Base-by-base conservation (phyloP, 2,329 filamentous ascomycete species). In the Emmonsia crescens region DNA sequence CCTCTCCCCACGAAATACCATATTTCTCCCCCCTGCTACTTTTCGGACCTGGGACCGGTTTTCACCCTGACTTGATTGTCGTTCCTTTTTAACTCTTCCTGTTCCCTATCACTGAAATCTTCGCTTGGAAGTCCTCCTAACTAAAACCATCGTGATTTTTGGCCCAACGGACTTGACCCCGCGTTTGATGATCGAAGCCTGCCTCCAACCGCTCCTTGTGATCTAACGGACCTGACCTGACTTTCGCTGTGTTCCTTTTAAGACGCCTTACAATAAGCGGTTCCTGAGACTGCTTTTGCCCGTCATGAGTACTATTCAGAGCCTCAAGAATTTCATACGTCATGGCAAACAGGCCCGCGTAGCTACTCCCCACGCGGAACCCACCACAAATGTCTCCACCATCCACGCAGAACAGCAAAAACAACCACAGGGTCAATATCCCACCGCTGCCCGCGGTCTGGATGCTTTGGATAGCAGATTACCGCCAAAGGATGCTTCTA, bases 311-410 rank as follows among this genome's bases (percentile, higher is more conserved):
- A 84, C 84, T 55, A 96, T 96, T 79, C 93, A 96, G 80, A 94
- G 94, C 74, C 85, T 96, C 70, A 96, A 97, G 79, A 96, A 96
- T 78, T 95, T 97, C 78, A 94, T 97, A 78, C 89, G 93, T 68
- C 93, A 96, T 81, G 93, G 93, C 77, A 96, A 96, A 81, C 91
- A 96, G 82, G 93, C 91, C 69, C 89, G 91, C 67, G 82, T 80
- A 66, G 82, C 83, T 67, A 82, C 85, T 61, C 79, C 80, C 62
- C 83, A 82, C 69, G 83, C 80, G 63, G 83, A 85, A 72, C 81
- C 83, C 67, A 87, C 81, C 67, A 85, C 83, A 64, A 82, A 83
- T 69, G 79, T 86, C 65, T 85, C 85, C 60, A 78, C 82, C 62
- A 80, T 88, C 63, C 84, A 88, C 73, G 85, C 85, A 62, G 82